Evolutionary conservation across 257 asterid species (phyloP).

Genomic region (Penstemon newberryi): DNA sequence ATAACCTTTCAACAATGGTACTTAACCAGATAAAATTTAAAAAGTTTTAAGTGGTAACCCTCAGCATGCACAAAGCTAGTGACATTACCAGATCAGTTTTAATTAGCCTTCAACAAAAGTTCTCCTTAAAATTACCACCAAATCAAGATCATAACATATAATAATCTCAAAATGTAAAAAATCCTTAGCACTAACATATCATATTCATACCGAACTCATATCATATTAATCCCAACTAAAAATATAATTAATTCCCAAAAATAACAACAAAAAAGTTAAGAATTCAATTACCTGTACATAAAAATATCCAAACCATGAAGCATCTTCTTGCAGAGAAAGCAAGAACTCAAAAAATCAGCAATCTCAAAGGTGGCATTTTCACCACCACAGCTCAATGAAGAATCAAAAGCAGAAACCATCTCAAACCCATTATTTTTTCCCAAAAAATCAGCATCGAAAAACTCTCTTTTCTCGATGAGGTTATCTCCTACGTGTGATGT

Average conservation of each 20-base stretch:
- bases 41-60: slow-evolving; percentile 3
- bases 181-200: neutral
- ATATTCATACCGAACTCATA: no score
- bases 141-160: slow-evolving; percentile 19
- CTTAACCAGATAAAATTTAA: neutral
- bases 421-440: slow-evolving; percentile 28
- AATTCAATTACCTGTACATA: slow-evolving; percentile 68
- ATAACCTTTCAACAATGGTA: slow-evolving; percentile 6
- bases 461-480: slow-evolving; percentile 58
- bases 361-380: slow-evolving; percentile 23
- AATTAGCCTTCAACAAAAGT: neutral
- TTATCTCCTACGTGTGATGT: slow-evolving; percentile 67
- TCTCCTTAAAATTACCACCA: neutral
- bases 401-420: slow-evolving; percentile 21
- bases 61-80: neutral
- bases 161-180: neutral
- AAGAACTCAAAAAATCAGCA: slow-evolving; percentile 61
- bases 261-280: neutral
- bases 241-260: slow-evolving; percentile 5
- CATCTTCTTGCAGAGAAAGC: slow-evolving; percentile 75
- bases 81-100: slow-evolving; percentile 3
- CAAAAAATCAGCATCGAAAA: slow-evolving; percentile 49
- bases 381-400: slow-evolving; percentile 22
- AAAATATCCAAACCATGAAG: slow-evolving; percentile 89
- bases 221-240: neutral